Evolutionary conservation across 371 early-diverging fungal species (phyloP).

Genomic region (Chytridiales sp.): DNA sequence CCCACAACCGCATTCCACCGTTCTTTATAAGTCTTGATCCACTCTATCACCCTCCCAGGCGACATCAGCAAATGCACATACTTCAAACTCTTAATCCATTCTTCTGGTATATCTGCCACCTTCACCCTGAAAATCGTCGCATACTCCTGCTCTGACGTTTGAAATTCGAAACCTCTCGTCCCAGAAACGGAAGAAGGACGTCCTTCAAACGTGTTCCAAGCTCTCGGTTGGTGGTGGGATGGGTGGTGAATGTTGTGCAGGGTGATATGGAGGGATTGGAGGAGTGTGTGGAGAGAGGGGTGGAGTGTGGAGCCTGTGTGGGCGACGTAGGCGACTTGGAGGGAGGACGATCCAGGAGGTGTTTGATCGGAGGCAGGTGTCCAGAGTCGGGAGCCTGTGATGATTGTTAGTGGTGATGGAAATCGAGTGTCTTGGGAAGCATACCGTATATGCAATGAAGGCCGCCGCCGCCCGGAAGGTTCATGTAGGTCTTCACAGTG

Average conservation of each 20-base stretch:
- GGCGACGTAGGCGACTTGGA: constrained; percentile 9
- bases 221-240: constrained; percentile 13
- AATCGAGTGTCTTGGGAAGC: neutral
- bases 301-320: constrained; percentile 10
- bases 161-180: constrained; percentile 5
- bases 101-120: constrained; percentile 7
- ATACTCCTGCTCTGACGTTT: constrained; percentile 21
- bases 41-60: constrained; percentile 2
- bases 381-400: constrained; percentile 9
- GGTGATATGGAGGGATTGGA: constrained; percentile 3
- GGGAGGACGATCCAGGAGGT: no score
- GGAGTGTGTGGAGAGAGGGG: neutral
- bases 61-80: constrained; percentile 22
- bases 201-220: constrained; percentile 16
- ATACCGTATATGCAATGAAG: constrained; percentile 13
- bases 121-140: constrained; percentile 18
- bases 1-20: no score
- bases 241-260: neutral
- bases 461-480: constrained; percentile 26
- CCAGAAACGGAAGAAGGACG: neutral
- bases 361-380: neutral
- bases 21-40: constrained; percentile 5
- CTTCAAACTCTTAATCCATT: constrained; percentile 10
- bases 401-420: no score
- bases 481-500: neutral